These are phyloP conservation scores for Hericium coralloides DNA, from an alignment of 768 basidiomycete species.

Conservation along the genomic window DNA sequence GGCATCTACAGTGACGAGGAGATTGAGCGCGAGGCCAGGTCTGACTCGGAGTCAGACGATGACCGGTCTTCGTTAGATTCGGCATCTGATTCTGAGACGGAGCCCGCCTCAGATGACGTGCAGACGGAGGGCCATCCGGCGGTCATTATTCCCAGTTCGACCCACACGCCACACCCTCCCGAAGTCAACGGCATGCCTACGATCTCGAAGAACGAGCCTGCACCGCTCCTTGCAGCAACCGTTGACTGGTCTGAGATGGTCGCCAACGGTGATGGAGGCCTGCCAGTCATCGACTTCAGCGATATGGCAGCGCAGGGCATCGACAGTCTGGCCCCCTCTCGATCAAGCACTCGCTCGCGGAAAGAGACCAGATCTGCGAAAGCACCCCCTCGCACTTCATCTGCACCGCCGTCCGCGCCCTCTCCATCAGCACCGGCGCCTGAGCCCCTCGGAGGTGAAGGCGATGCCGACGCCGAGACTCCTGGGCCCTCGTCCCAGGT, in stretches of 20 bases:
- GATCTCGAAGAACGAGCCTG: conserved; percentile 11
- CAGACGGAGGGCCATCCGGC: conserved; percentile 39
- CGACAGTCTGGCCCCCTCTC: neutral
- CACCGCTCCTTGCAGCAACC: conserved; percentile 45
- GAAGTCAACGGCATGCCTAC: conserved; percentile 19
- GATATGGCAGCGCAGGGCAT: conserved; percentile 32
- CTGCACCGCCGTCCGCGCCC: conserved; percentile 6
- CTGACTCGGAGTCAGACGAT: conserved; percentile 62
- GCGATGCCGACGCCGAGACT: neutral
- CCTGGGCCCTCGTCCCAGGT: conserved; percentile 8
- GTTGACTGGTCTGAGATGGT: conserved; percentile 82
- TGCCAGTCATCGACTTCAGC: conserved; percentile 77
- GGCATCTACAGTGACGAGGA: conserved; percentile 67
- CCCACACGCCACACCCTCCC: conserved; percentile 18
- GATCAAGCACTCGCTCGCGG: conserved; percentile 17
- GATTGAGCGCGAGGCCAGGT: conserved; percentile 58
- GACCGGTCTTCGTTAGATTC: conserved; percentile 45
- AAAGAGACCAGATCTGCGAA: conserved; percentile 19
- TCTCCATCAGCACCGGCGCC: conserved; percentile 22
- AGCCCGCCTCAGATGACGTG: conserved; percentile 59
- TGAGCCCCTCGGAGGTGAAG: conserved; percentile 20
- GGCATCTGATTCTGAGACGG: conserved; percentile 62
- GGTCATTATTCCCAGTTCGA: conserved; percentile 59
- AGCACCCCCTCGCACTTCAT: conserved; percentile 26
- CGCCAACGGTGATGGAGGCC: conserved; percentile 55